Evolutionary conservation across 2,329 filamentous ascomycete genomes (phyloP).

Genomic region (Cryphonectria parasitica): DNA sequence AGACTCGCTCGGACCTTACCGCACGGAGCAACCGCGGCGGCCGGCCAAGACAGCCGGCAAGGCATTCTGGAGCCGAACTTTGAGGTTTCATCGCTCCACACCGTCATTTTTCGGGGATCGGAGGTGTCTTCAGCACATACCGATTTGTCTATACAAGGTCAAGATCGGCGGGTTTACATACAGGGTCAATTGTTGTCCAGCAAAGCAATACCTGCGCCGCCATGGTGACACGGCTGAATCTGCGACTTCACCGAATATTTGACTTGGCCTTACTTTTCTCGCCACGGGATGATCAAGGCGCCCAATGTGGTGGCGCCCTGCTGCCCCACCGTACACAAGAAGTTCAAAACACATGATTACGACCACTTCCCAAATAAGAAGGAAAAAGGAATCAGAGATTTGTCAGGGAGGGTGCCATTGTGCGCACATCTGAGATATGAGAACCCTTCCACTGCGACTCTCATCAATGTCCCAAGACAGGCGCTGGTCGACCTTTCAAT

Average conservation of each 20-base stretch:
- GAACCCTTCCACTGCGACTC: neutral
- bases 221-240: neutral
- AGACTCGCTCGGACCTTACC: slow-evolving; percentile 1
- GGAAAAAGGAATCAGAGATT: neutral
- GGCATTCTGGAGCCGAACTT: neutral
- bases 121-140: neutral
- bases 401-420: neutral
- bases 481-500: neutral
- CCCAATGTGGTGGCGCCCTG: neutral
- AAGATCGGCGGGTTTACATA: neutral
- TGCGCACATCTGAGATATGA: neutral
- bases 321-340: neutral
- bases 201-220: neutral
- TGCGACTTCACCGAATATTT: slow-evolving; percentile 7
- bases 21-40: neutral
- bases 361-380: neutral
- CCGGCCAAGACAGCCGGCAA: neutral
- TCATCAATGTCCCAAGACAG: neutral
- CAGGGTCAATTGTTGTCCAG: neutral
- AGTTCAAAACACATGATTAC: neutral
- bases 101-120: neutral
- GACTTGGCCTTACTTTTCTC: slow-evolving; percentile 1
- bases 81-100: neutral
- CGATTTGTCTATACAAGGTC: neutral
- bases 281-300: neutral